Percentiles rank a stretch among this genome's conserved stretches.
Evolutionary conservation across 352 stramenopile genomes (phyloP).

Genomic region (Pythium volutum): DNA sequence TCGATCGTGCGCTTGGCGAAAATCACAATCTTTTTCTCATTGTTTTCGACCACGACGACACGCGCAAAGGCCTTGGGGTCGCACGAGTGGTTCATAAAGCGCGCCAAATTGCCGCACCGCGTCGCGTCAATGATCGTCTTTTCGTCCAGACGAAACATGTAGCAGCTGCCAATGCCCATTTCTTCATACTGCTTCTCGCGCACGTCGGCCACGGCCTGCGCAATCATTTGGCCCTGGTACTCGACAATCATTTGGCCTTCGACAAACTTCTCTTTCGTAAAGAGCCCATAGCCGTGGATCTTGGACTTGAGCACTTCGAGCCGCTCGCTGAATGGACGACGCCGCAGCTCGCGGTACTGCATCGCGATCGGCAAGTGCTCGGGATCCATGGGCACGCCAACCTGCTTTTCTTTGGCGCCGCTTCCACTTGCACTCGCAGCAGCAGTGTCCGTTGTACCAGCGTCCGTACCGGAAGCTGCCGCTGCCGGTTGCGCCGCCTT

Average conservation of each 20-base stretch:
- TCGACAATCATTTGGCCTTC: conserved; percentile 97
- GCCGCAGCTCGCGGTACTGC: conserved; percentile 92
- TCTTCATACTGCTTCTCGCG: conserved; percentile 94
- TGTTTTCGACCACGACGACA: conserved; percentile 76
- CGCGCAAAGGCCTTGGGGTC: conserved; percentile 94
- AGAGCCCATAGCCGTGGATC: conserved; percentile 97
- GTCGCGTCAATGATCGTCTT: conserved; percentile 95
- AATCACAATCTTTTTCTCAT: conserved; percentile 96
- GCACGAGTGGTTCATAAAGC: conserved; percentile 97
- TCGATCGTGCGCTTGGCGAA: conserved; percentile 92
- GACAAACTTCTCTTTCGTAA: conserved; percentile 88
- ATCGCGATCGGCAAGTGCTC: conserved; percentile 83
- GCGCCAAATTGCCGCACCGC: conserved; percentile 89
- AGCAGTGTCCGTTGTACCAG: conserved; percentile 5
- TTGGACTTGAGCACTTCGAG: conserved; percentile 91
- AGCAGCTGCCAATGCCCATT: conserved; percentile 93
- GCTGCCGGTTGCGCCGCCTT: conserved; percentile 11
- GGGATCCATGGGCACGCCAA: conserved; percentile 61
- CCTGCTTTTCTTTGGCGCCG: conserved; percentile 27
- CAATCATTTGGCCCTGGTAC: conserved; percentile 94
- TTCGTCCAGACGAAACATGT: conserved; percentile 97
- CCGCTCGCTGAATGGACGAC: conserved; percentile 86
- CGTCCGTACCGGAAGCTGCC: neutral
- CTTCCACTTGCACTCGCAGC: neutral
- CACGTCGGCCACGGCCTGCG: conserved; percentile 89